These are phyloP conservation scores for Fistulinella prunicolor DNA, from an alignment of 768 basidiomycete genomes.

Conservation along the genomic window DNA sequence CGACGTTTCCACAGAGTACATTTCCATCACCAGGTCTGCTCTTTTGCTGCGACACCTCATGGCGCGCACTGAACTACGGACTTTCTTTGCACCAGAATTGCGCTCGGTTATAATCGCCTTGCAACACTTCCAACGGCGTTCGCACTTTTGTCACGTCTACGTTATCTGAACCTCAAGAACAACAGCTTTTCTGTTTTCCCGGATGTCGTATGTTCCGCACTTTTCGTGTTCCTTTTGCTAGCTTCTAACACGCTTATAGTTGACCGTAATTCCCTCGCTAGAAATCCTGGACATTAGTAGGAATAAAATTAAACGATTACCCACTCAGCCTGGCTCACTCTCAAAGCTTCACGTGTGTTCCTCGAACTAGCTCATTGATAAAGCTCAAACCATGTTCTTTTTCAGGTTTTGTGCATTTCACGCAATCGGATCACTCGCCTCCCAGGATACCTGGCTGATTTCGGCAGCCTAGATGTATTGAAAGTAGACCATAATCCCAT, in stretches of 20 bases:
- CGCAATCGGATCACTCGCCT: constrained; percentile 81
- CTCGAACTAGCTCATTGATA: not conserved
- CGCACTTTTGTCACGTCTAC: constrained; percentile 63
- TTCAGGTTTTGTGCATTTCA: constrained; percentile 82
- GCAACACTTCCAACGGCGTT: constrained; percentile 74
- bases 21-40: constrained; percentile 59
- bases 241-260: constrained; percentile 40
- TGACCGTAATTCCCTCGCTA: constrained; percentile 79
- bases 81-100: constrained; percentile 54
- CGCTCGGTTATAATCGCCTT: constrained; percentile 83
- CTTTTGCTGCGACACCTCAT: constrained; percentile 5
- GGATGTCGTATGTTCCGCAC: constrained; percentile 62
- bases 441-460: constrained; percentile 75
- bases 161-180: constrained; percentile 85
- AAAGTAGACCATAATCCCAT: constrained; percentile 91
- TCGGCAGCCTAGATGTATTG: constrained; percentile 70
- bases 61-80: constrained; percentile 5
- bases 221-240: constrained; percentile 2
- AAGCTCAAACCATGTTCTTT: not conserved
- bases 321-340: constrained; percentile 76
- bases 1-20: constrained; percentile 45
- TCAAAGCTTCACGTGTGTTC: constrained; percentile 64
- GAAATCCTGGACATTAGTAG: constrained; percentile 94
- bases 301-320: constrained; percentile 83
- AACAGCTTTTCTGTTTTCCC: constrained; percentile 85